Evolutionary conservation across 352 stramenopile species (phyloP).

Genomic region (Globisporangium acanthophoron): DNA sequence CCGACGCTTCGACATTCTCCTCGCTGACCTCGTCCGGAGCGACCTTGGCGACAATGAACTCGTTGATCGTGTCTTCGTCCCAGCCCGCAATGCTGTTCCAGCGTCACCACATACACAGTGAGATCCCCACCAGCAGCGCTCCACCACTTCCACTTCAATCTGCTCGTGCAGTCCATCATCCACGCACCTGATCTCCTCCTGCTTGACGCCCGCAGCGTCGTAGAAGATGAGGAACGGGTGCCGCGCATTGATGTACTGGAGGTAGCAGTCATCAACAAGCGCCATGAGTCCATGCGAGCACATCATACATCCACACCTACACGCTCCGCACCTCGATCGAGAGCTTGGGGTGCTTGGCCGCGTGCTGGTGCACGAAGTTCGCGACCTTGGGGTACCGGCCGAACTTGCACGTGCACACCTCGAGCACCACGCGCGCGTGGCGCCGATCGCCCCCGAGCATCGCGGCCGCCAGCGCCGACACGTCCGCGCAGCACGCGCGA

Average conservation of each 20-base stretch:
- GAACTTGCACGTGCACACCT: constrained; percentile 48
- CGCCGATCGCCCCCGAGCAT: constrained; percentile 15
- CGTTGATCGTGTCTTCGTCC: constrained; percentile 67
- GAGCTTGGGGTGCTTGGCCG: constrained; percentile 32
- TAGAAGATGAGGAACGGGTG: constrained; percentile 66
- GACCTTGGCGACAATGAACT: constrained; percentile 67
- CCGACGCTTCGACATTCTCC: neutral
- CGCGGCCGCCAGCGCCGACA: constrained; percentile 27
- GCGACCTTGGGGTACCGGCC: constrained; percentile 59
- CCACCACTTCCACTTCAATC: neutral
- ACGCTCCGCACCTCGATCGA: constrained; percentile 27
- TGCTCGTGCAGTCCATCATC: neutral
- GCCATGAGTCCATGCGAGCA: neutral
- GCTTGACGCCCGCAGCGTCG: constrained; percentile 34
- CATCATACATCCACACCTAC: neutral
- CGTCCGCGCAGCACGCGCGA: constrained; percentile 44
- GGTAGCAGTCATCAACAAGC: neutral
- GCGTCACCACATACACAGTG: neutral
- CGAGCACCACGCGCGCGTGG: constrained; percentile 42
- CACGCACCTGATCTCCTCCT: constrained; percentile 60
- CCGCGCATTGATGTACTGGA: constrained; percentile 32
- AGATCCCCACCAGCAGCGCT: neutral
- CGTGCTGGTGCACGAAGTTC: constrained; percentile 57
- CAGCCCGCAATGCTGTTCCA: constrained; percentile 50
- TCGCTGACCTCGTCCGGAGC: constrained; percentile 18